Percentiles rank a stretch among this genome's conserved stretches.
Evolutionary conservation across 305 asterid species (phyloP).

Genomic region (Salvia sclarea): DNA sequence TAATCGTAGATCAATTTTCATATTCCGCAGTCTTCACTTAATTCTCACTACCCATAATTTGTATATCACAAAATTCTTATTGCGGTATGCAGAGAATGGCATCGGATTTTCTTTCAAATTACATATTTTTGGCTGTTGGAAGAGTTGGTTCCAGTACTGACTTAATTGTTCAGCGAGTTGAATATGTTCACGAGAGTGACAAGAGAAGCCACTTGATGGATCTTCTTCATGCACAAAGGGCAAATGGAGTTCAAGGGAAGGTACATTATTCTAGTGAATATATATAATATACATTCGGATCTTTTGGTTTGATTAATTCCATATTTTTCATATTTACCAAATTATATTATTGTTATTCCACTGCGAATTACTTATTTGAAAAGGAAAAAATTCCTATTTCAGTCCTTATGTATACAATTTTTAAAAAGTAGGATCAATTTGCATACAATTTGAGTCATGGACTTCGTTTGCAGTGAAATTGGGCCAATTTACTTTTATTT

Average conservation of each 20-base stretch:
- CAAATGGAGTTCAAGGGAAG: slow-evolving; percentile 63
- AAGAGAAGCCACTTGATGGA: slow-evolving; percentile 90
- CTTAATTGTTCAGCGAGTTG: slow-evolving; percentile 76
- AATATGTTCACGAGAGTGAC: slow-evolving; percentile 70
- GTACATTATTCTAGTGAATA: slow-evolving; percentile 37
- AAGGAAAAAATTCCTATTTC: not conserved
- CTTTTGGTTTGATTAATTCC: slow-evolving; percentile 1
- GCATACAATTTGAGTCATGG: not conserved
- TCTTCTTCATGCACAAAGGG: slow-evolving; percentile 84
- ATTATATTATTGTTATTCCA: slow-evolving; percentile 1
- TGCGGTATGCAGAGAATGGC: slow-evolving; percentile 73
- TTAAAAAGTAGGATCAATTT: not conserved
- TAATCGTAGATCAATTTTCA: slow-evolving; percentile 18
- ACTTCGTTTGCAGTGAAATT: not conserved
- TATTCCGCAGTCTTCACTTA: slow-evolving; percentile 5
- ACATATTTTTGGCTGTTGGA: slow-evolving; percentile 87
- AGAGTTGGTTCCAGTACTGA: slow-evolving; percentile 92
- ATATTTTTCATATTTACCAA: not conserved
- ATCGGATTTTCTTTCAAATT: slow-evolving; percentile 82
- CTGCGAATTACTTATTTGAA: not conserved
- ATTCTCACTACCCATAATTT: not conserved
- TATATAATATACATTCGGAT: not conserved
- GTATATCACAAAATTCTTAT: not conserved
- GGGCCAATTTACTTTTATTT: not conserved
- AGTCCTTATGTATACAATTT: not conserved